These are phyloP conservation scores for Cytospora piceicola DNA, from an alignment of 2,329 filamentous ascomycete species.

Conservation along the genomic window DNA sequence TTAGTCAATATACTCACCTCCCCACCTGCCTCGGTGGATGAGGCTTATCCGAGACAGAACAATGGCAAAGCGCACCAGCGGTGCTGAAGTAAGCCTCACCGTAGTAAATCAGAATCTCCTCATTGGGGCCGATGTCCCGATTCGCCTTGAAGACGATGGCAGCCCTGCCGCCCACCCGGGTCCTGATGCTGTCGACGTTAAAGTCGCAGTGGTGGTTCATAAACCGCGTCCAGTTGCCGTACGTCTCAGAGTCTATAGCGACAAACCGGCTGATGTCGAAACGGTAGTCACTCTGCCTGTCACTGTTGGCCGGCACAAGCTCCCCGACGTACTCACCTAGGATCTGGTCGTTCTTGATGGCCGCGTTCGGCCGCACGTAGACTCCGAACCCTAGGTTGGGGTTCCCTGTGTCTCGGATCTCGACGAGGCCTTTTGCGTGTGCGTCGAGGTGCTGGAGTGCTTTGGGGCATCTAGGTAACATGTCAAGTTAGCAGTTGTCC, in stretches of 20 bases:
- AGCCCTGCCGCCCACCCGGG: conserved; percentile 52
- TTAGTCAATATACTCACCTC: neutral
- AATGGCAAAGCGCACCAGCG: neutral
- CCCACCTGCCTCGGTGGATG: neutral
- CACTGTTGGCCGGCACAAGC: neutral
- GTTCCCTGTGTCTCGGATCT: neutral
- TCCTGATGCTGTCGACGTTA: conserved; percentile 40
- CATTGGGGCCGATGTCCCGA: neutral
- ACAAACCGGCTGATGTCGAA: neutral
- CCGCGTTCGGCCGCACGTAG: neutral
- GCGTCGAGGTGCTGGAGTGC: neutral
- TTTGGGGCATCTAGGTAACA: neutral
- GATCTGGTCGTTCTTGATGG: neutral
- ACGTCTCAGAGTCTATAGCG: neutral
- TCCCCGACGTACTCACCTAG: neutral
- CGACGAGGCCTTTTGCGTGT: neutral
- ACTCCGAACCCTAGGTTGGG: neutral
- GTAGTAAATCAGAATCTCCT: conserved; percentile 2
- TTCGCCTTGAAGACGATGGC: neutral
- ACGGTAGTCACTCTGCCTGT: neutral
- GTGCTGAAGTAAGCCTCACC: neutral
- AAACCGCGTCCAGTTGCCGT: conserved; percentile 9
- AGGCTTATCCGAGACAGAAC: neutral
- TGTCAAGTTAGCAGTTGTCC: neutral
- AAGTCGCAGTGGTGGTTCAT: conserved; percentile 13